Conservation (phyloP, 495 filamentous ascomycete genomes). For the Lepraria neglecta region DNA sequence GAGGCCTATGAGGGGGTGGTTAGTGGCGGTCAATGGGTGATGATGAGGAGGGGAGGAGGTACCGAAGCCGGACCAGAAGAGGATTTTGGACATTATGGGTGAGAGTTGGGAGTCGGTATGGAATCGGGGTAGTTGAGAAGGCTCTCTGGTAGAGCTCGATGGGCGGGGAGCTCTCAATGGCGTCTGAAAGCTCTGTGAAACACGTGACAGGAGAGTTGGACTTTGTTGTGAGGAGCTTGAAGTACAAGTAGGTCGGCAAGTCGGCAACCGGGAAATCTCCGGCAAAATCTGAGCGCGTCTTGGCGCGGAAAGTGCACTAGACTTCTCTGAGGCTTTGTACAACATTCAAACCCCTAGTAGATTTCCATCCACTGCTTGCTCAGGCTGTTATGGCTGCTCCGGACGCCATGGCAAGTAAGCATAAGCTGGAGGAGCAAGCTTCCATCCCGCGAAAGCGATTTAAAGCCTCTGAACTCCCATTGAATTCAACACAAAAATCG, state of each 20-base stretch:
- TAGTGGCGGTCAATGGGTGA: neutral
- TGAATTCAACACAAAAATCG: slow-evolving; percentile 61
- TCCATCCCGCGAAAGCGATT: slow-evolving; percentile 57
- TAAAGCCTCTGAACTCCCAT: slow-evolving; percentile 77
- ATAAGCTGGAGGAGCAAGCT: slow-evolving; percentile 33
- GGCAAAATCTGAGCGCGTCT: neutral
- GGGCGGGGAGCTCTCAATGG: slow-evolving; percentile 6
- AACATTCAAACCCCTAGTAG: neutral
- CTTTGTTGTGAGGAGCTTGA: neutral
- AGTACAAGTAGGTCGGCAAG: slow-evolving; percentile 1
- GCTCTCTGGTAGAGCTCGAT: neutral
- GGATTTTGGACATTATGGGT: slow-evolving; percentile 62
- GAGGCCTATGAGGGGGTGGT: slow-evolving; percentile 53
- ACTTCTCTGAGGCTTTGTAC: neutral
- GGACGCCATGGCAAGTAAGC: slow-evolving; percentile 31
- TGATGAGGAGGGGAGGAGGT: slow-evolving; percentile 34
- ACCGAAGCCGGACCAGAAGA: slow-evolving; percentile 99
- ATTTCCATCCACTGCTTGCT: too few species aligned
- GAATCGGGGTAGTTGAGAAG: neutral
- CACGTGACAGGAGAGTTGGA: neutral
- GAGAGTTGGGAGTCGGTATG: slow-evolving; percentile 13
- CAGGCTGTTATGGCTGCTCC: slow-evolving; percentile 39
- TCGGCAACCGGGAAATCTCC: slow-evolving; percentile 1
- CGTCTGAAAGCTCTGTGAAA: neutral
- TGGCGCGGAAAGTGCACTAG: neutral